phyloP scores from a whole-genome alignment of 768 basidiomycete genomes.

The Hygrophorus russula region DNA sequence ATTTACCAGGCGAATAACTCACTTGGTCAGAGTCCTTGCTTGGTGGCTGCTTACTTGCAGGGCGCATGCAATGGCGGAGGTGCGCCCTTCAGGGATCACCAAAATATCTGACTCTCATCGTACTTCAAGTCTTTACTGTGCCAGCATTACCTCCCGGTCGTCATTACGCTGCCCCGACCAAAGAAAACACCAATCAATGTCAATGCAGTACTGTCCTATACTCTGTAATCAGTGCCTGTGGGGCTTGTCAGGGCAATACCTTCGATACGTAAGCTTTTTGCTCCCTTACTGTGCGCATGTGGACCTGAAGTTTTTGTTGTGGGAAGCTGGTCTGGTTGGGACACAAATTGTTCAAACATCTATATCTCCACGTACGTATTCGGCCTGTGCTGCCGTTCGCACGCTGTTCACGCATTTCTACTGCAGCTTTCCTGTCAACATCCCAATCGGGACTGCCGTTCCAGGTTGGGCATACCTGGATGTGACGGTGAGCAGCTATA shows the following conservation, averaged over 20 bases:
- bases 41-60: constrained; percentile 20
- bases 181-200: constrained; percentile 18
- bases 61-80: constrained; percentile 22
- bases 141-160: constrained; percentile 14
- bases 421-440: constrained; percentile 12
- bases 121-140: not conserved
- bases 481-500: constrained; percentile 7
- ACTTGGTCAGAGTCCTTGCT: constrained; percentile 28
- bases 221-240: constrained; percentile 30
- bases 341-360: constrained; percentile 12
- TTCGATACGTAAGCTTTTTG: constrained; percentile 2
- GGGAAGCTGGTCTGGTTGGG: constrained; percentile 13
- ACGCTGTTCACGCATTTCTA: not conserved
- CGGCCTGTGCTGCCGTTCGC: not conserved
- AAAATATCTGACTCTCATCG: not conserved
- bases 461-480: constrained; percentile 20
- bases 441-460: constrained; percentile 10
- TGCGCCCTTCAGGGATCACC: constrained; percentile 6
- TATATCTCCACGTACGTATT: constrained; percentile 7
- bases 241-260: constrained; percentile 26
- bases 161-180: constrained; percentile 8
- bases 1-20: constrained; percentile 30
- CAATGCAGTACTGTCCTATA: constrained; percentile 35
- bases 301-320: not conserved
- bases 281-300: too few species aligned